These are phyloP conservation scores for Dendryphion nanum DNA, from an alignment of 2,329 filamentous ascomycete species.

Conservation along the genomic window DNA sequence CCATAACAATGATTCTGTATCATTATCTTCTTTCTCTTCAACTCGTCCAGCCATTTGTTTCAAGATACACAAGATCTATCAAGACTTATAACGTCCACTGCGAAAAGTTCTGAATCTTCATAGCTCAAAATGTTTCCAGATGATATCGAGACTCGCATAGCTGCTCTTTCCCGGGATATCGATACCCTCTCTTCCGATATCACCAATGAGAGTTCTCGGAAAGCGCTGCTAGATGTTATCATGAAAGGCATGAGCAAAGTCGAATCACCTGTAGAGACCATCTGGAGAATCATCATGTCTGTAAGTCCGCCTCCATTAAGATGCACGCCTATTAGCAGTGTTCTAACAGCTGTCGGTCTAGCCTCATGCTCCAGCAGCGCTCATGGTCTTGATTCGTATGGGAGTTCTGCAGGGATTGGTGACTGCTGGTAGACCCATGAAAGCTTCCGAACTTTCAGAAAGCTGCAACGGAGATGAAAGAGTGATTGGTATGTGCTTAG, in stretches of 20 bases:
- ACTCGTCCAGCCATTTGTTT: no score
- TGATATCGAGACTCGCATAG: background rate
- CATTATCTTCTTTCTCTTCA: no score
- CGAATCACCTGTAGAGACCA: conserved; percentile 1
- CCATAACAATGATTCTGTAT: no score
- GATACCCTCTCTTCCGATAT: background rate
- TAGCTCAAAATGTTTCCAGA: background rate
- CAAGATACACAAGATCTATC: no score
- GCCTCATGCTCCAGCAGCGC: conserved; percentile 1
- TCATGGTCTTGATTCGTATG: conserved; percentile 2
- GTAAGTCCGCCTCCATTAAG: no score
- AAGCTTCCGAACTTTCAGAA: background rate
- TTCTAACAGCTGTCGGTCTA: background rate
- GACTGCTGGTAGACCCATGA: conserved; percentile 1
- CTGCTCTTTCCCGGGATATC: background rate
- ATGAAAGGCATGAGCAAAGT: background rate
- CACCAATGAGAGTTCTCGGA: background rate
- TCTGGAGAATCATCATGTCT: conserved; percentile 4
- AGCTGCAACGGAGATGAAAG: conserved; percentile 1
- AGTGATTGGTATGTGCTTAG: conserved; percentile 1
- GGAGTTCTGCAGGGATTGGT: background rate
- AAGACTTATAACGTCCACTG: no score
- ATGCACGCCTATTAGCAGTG: no score
- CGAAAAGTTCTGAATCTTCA: no score
- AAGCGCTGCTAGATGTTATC: background rate